Evolutionary conservation across 2,329 filamentous ascomycete species (phyloP).

Genomic region (Corynespora cassiicola): DNA sequence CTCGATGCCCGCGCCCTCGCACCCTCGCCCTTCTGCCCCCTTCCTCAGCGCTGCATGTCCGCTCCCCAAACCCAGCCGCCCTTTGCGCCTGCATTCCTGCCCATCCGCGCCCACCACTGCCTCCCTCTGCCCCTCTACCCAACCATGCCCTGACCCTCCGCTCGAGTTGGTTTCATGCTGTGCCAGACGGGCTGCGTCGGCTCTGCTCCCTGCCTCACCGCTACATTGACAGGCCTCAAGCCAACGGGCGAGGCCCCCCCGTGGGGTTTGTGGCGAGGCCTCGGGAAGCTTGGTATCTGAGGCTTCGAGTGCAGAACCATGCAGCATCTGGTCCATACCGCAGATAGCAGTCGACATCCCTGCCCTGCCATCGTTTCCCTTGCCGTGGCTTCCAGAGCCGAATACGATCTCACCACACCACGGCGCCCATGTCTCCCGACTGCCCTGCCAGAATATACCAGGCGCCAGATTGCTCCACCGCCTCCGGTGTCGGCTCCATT

Average conservation of each 20-base stretch:
- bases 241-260: slow-evolving; percentile 7
- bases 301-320: slow-evolving; percentile 13
- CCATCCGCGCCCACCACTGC: slow-evolving; percentile 3
- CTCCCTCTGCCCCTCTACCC: slow-evolving; percentile 9
- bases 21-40: slow-evolving; percentile 3
- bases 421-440: slow-evolving; percentile 3
- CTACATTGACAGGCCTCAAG: slow-evolving; percentile 11
- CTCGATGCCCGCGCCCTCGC: not conserved
- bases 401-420: slow-evolving; percentile 14
- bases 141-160: slow-evolving; percentile 5
- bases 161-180: slow-evolving; percentile 5
- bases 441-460: not conserved
- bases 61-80: too few species aligned
- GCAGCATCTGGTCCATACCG: slow-evolving; percentile 15
- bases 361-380: slow-evolving; percentile 6
- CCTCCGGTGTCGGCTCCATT: slow-evolving; percentile 13
- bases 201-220: slow-evolving; percentile 17
- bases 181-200: slow-evolving; percentile 9
- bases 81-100: too few species aligned
- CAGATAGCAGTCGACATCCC: slow-evolving; percentile 11
- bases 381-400: slow-evolving; percentile 12
- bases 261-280: slow-evolving; percentile 8
- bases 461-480: not conserved
- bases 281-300: slow-evolving; percentile 14
- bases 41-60: too few species aligned